A percentile compares a stretch with the other conserved stretches of the same genome.
These are phyloP conservation scores for Petunia secreta DNA, from an alignment of 257 asterid genomes.

Conservation along the genomic window DNA sequence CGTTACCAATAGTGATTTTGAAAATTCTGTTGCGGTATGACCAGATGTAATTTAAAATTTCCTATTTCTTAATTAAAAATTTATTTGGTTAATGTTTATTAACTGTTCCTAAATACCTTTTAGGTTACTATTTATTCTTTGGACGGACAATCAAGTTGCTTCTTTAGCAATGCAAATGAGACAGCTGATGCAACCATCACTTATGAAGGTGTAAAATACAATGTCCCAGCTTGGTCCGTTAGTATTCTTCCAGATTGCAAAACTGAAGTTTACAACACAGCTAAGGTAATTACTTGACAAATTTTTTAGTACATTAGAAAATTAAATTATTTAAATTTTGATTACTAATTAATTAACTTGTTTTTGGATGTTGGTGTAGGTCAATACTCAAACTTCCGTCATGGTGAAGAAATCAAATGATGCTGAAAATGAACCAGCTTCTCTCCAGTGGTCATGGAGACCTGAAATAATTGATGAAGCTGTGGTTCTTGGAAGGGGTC, in stretches of 20 bases:
- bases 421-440: slow-evolving; percentile 42
- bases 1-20: slow-evolving; percentile 38
- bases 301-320: not conserved
- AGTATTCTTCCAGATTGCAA: slow-evolving; percentile 79
- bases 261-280: slow-evolving; percentile 69
- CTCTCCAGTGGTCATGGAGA: slow-evolving; percentile 64
- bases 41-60: not conserved
- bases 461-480: slow-evolving; percentile 42
- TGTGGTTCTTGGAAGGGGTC: slow-evolving; percentile 43
- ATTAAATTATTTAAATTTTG: not conserved
- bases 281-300: slow-evolving; percentile 39
- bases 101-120: not conserved
- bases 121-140: slow-evolving; percentile 50
- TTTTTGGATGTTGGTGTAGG: slow-evolving; percentile 26
- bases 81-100: not conserved
- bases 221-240: slow-evolving; percentile 87
- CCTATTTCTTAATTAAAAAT: not conserved
- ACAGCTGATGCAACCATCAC: slow-evolving; percentile 48
- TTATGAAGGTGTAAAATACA: slow-evolving; percentile 41
- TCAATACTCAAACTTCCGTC: slow-evolving; percentile 61
- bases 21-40: slow-evolving; percentile 49
- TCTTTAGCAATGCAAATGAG: slow-evolving; percentile 51
- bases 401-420: slow-evolving; percentile 45
- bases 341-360: not conserved
- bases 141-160: slow-evolving; percentile 53